phyloP scores from a whole-genome alignment of 1,284 basidiomycete species.

The Irpex rosettiformis region DNA sequence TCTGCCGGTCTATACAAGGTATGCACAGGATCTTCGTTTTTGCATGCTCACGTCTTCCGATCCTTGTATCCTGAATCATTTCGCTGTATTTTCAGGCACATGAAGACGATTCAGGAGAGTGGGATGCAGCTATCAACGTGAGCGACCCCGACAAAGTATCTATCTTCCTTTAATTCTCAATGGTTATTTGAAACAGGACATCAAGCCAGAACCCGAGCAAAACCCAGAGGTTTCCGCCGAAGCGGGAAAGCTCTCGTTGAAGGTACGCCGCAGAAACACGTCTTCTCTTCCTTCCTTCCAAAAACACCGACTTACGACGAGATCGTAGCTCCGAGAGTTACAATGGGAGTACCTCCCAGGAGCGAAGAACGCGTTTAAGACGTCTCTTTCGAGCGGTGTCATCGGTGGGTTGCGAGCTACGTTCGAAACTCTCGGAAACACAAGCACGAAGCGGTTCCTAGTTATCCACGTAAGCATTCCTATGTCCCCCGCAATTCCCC shows the following conservation, averaged over 20 bases:
- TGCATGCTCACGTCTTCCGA: no score
- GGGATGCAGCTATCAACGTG: not conserved
- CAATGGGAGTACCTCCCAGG: slow-evolving; percentile 6
- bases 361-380: not conserved
- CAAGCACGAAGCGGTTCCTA: slow-evolving; percentile 6
- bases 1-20: slow-evolving; percentile 67
- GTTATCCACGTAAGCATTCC: slow-evolving; percentile 8
- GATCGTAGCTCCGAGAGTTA: not conserved
- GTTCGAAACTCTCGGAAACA: slow-evolving; percentile 5
- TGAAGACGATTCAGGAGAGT: no score
- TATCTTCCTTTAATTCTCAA: no score
- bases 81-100: no score
- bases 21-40: slow-evolving; percentile 3
- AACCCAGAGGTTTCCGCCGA: not conserved
- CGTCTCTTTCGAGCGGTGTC: not conserved
- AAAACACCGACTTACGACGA: not conserved
- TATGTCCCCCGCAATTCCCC: no score
- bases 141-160: no score
- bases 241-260: not conserved
- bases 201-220: not conserved
- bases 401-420: slow-evolving; percentile 1
- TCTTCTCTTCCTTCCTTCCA: no score
- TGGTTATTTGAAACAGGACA: not conserved
- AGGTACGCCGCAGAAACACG: no score
- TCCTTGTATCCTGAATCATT: not conserved